Evolutionary conservation across 2,329 filamentous ascomycete species (phyloP), one percentile per base, ranked within the genome.

Genomic region (Taxawa tesnikishii): DNA sequence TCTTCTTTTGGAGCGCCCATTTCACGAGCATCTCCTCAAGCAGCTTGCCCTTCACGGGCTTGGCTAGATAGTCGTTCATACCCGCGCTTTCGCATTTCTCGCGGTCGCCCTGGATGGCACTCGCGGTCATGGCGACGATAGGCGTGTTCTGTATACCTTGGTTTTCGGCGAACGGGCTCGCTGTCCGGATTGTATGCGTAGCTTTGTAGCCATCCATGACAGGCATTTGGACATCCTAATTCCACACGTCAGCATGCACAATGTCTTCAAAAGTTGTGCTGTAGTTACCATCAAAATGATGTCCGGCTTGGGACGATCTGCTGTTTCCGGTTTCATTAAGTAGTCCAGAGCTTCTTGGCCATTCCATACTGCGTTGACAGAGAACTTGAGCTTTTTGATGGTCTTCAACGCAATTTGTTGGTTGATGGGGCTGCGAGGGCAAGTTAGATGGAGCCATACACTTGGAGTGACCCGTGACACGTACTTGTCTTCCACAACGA

Each of bases 81-180:
- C 80, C 80, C 6, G 78, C 76, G 38, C 67, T 68, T 38, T 71
- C 69, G 48, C 79, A 84, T 48, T 83, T 83, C 49, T 84, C 79
- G 29, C 69, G 65, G 45, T 85, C 80, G 4, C 80, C 80, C 48
- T 83, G 77, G 25, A 84, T 83, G 1, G 80, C 80, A 4, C 75
- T 81, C 4, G 79, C 81, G 0, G 80, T 85, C 77, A 85, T 83
- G n/a, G 80, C 80, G 23, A 85, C 75, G 31, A 85, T 83, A 0
- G 79, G 79, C 4, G 83, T 75, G 26, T 75, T 63, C 33, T 67
- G 62, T 4, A 71, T 51, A 12, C 56, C 54, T 2, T 73, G 62
- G 32, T 70, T 67, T 2, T 59, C 46, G 25, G 68, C 74, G 54
- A 80, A 84, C 1, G 78, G 75, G 2, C 67, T 49, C 42, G 81